phyloP scores from a whole-genome alignment of 2,329 filamentous ascomycete species.

The Fusarium marasasianum region DNA sequence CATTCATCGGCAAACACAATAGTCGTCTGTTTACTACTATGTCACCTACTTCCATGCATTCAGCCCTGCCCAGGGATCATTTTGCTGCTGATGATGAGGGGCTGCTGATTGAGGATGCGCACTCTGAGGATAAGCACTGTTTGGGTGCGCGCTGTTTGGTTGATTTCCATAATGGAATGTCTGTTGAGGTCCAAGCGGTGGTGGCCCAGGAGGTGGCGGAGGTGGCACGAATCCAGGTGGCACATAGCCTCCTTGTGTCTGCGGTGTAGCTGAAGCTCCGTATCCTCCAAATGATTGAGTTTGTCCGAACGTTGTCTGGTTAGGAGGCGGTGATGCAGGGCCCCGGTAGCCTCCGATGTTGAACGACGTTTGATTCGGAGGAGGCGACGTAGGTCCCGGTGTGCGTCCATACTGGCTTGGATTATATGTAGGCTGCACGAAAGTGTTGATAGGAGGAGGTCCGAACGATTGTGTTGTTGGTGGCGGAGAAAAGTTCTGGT shows the following conservation, averaged over 20 bases:
- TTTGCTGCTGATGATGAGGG: slow-evolving; percentile 54
- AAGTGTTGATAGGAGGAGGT: slow-evolving; percentile 54
- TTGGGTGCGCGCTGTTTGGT: slow-evolving; percentile 36
- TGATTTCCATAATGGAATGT: slow-evolving; percentile 64
- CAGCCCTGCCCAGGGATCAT: slow-evolving; percentile 63
- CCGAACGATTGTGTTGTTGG: slow-evolving; percentile 41
- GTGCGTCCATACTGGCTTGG: slow-evolving; percentile 68
- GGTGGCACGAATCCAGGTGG: slow-evolving; percentile 70
- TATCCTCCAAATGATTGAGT: slow-evolving; percentile 52
- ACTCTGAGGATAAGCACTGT: slow-evolving; percentile 46
- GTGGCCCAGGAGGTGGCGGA: slow-evolving; percentile 70
- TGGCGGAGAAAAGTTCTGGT: slow-evolving; percentile 51
- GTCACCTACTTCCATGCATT: slow-evolving; percentile 59
- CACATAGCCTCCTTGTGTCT: slow-evolving; percentile 55
- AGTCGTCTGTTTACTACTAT: not conserved
- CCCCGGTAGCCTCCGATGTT: slow-evolving; percentile 51
- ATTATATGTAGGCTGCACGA: slow-evolving; percentile 64
- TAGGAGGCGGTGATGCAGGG: slow-evolving; percentile 66
- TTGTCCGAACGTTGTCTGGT: slow-evolving; percentile 60
- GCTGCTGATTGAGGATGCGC: slow-evolving; percentile 44
- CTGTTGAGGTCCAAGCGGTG: slow-evolving; percentile 69
- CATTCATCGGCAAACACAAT: not conserved
- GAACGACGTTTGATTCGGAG: slow-evolving; percentile 68
- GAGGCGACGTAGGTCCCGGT: slow-evolving; percentile 67
- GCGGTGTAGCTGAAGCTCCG: slow-evolving; percentile 53